Evolutionary conservation across 306 rosid genomes (phyloP).

Genomic region (Adenanthera pavonina): DNA sequence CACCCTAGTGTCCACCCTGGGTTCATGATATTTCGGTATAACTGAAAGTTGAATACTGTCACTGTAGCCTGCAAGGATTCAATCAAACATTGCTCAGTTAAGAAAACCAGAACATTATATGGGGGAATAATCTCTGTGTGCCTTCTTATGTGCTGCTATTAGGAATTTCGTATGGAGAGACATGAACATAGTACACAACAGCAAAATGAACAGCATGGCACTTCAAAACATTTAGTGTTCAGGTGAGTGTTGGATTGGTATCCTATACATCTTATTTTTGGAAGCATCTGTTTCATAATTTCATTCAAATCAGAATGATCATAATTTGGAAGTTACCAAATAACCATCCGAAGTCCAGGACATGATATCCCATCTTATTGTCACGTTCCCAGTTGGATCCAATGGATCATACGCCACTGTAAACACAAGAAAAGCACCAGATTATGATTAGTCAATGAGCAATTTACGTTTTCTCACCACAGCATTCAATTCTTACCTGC

Average conservation of each 20-base stretch:
- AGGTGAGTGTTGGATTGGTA: neutral
- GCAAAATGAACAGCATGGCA: too few species aligned
- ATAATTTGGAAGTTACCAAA: constrained; percentile 47
- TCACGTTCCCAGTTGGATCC: constrained; percentile 74
- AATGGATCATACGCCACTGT: constrained; percentile 69
- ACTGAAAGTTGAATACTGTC: constrained; percentile 77
- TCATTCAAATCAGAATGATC: neutral
- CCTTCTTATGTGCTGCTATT: neutral
- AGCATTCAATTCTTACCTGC: constrained; percentile 48
- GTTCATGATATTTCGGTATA: constrained; percentile 63
- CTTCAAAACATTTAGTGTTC: too few species aligned
- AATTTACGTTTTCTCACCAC: neutral
- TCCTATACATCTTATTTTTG: neutral
- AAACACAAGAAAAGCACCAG: constrained; percentile 25
- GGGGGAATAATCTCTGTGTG: neutral
- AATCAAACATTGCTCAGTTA: neutral
- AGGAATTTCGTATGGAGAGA: neutral
- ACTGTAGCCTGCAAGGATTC: constrained; percentile 67
- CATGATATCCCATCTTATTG: constrained; percentile 76
- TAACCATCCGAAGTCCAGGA: constrained; percentile 75
- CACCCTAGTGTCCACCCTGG: constrained; percentile 86
- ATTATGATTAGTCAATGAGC: constrained; percentile 13
- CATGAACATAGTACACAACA: neutral
- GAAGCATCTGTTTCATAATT: neutral
- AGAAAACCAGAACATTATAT: neutral